Conservation (phyloP, 352 stramenopile genomes). For the Phytophthora citricola region DNA sequence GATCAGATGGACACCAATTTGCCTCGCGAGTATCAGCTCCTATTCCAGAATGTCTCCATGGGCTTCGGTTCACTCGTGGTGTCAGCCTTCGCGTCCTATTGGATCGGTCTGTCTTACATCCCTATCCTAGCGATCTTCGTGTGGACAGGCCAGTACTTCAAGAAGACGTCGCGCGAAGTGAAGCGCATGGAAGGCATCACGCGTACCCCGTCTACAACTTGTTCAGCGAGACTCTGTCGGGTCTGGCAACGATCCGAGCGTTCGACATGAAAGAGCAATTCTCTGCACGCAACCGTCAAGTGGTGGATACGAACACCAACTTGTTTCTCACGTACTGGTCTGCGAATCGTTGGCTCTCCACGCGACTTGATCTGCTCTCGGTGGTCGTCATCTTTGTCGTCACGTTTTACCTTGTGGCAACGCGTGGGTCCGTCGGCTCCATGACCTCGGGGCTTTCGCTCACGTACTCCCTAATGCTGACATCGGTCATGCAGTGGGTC, state of each 20-base stretch:
- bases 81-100: neutral
- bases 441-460: constrained; percentile 33
- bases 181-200: constrained; percentile 1
- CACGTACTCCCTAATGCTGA: constrained; percentile 42
- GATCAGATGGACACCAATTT: constrained; percentile 1
- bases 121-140: constrained; percentile 2
- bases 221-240: constrained; percentile 92
- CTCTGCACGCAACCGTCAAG: neutral
- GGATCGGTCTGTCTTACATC: neutral
- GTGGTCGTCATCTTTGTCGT: neutral
- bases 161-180: neutral
- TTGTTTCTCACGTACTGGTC: neutral
- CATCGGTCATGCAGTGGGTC: constrained; percentile 49
- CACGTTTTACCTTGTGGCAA: neutral
- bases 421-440: constrained; percentile 10
- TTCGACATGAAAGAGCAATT: constrained; percentile 46
- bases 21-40: neutral
- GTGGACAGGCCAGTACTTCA: neutral
- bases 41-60: neutral
- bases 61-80: neutral
- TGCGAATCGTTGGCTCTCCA: neutral
- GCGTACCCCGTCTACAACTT: neutral
- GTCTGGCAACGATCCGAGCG: constrained; percentile 92
- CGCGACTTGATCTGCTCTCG: neutral
- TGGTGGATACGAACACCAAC: neutral